Base-by-base conservation (phyloP, 176 grass and related monocot species). In the Secale cereale region DNA sequence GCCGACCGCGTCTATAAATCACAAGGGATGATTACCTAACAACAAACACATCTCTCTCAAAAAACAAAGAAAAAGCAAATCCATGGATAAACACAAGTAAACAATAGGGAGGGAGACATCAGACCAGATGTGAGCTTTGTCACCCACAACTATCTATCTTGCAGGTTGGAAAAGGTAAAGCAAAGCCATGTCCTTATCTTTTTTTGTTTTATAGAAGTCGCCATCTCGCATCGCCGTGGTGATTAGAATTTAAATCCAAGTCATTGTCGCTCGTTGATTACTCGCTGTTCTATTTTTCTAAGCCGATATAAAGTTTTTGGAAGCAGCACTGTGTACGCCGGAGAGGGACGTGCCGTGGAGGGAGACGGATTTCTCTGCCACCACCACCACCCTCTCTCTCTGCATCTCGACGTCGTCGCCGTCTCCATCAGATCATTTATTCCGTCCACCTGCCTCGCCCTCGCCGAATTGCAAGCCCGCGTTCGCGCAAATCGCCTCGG, bases 401-500 rank as follows among this genome's bases (percentile, higher is more conserved):
- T 73, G 65, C 88, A 86, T 82, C 88, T 82, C 72, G 54, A 65
- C 83, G 65, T 83, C 79, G 84, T 43, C 88, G 73, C 74, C 16
- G 80, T 90, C 84, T 40, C 84, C 81, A 64, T 83, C 84, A 74
- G 88, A 86, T 90, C 73, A 90, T 86, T 90, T 86, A 82, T 67
- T 85, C 79, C 78, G 62, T 73, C 41, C 88, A 79, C 65, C 84
- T 59, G 31, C 43, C 57, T 71, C 82, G 40, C 76, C 88, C 41
- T 57, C 7, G 15, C 62, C 56, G 43, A 66, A 83, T 90, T 82
- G 65, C 84, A 65, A 78, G 65, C 71, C 27, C 41, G 71, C 41
- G 72, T 78, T 83, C 79, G 54, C 79, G 88, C 75, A 6, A 86
- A 66, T 90, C 79, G 74, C 88, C 54, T 65, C 19, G 78, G 30